Base-by-base conservation (phyloP, 2,329 filamentous ascomycete genomes). In the Aureobasidium sp. region DNA sequence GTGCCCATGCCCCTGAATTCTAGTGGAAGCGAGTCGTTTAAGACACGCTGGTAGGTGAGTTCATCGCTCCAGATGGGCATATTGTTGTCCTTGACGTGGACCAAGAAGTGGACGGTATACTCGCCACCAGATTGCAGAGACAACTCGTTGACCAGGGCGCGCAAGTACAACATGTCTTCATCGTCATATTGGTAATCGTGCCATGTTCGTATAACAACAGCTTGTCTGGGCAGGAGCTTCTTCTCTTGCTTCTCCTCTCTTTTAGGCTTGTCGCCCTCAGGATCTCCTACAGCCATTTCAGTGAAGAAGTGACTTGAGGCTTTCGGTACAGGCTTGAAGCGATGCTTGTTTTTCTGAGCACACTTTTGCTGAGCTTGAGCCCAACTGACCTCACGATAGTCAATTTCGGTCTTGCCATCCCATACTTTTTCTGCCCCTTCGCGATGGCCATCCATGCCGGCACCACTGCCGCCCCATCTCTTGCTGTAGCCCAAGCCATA, bases 401-500 rank as follows among this genome's bases (percentile, higher is more conserved):
- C 90, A 12, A 97, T 86, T 63, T 88, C 85, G 3, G 85, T 80
- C 4, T 79, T 77, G 50, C 84, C 80, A 14, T 83, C 79, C 91
- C 92, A 97, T 9, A 96, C 86, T 24, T 82, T 78, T 45, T 92
- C 88, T n/a, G 85, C 82, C 3, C 91, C 92, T 66, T 94, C 89
- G 54, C 82, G 85, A 65, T 97, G 89, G 24, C 91, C 91, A 68
- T 91, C 86, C 73, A 95, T 83, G 12, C 90, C 92, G n/a, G 89
- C 86, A 5, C 93, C 91, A 29, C 88, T 85, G 1, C 93, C 93
- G 14, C 93, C 93, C 66, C 82, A 85, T 62, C 85, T 85, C 37
- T 82, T 78, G 35, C 88, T 90, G 73, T 97, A 97, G 9, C 93
- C 93, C 64, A 91, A 84, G 0, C 93, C 93, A 68, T 99, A 99